These are phyloP conservation scores for Malus hybrid DNA, from an alignment of 331 rosid species.

Conservation along the genomic window DNA sequence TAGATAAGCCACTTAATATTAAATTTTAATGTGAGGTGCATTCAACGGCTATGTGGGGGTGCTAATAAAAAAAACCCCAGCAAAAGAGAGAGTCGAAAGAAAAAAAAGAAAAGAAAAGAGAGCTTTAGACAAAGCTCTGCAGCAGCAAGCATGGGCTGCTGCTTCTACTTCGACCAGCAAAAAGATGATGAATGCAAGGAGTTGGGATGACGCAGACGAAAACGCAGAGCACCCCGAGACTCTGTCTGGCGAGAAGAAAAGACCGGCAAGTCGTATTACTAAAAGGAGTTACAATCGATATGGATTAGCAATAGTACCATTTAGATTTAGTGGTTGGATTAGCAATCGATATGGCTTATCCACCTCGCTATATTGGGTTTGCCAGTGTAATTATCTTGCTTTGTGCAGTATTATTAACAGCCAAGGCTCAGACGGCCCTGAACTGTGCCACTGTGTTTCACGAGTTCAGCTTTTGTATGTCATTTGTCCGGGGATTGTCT, in stretches of 20 bases:
- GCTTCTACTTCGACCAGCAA: background rate
- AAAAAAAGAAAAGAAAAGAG: too few species aligned
- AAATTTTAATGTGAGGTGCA: too few species aligned
- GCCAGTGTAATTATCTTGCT: background rate
- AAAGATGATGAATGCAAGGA: background rate
- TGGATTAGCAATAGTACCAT: too few species aligned
- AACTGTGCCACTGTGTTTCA: background rate
- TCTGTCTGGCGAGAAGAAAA: conserved; percentile 65
- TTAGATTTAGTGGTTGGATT: background rate
- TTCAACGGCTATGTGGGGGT: too few species aligned
- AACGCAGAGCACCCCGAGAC: conserved; percentile 45
- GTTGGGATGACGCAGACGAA: background rate
- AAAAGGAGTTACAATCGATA: conserved; percentile 23
- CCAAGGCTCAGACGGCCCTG: background rate
- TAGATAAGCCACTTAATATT: too few species aligned
- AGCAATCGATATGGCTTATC: conserved; percentile 4
- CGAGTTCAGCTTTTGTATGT: background rate
- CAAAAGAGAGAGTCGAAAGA: background rate
- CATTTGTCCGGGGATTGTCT: background rate
- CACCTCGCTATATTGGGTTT: background rate
- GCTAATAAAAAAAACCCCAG: too few species aligned
- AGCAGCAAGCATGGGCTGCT: background rate
- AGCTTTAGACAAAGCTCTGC: background rate
- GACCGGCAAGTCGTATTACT: conserved; percentile 63
- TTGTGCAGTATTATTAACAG: background rate